Conservation (phyloP, 345 rosid species). For the Moringa oleifera region DNA sequence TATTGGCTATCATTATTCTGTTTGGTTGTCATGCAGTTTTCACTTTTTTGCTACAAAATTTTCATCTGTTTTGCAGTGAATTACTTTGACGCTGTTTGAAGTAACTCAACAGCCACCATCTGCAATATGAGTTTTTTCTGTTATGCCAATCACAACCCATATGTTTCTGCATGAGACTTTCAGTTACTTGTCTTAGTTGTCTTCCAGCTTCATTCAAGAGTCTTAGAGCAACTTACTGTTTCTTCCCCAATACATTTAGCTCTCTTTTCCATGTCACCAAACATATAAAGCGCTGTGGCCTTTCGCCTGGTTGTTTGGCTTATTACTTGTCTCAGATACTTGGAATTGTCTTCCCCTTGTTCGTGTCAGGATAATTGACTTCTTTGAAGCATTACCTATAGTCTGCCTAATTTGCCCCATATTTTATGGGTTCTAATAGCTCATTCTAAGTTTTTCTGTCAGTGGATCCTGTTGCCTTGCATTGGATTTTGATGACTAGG, state of each 20-base stretch:
- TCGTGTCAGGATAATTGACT: background rate
- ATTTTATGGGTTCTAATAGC: background rate
- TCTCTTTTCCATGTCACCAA: no score
- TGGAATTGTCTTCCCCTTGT: no score
- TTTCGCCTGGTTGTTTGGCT: background rate
- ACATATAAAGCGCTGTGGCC: no score
- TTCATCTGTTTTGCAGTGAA: background rate
- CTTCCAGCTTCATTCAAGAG: background rate
- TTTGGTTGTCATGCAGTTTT: constrained; percentile 1
- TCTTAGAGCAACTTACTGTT: background rate
- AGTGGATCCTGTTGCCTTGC: no score
- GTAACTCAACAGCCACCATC: no score
- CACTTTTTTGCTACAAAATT: background rate
- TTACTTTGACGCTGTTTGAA: no score
- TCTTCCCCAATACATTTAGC: no score
- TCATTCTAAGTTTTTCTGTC: no score
- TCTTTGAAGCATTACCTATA: background rate
- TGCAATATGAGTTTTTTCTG: constrained; percentile 1
- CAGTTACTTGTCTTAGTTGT: background rate
- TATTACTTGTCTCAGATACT: background rate
- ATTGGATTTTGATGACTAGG: no score
- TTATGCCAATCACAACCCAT: no score
- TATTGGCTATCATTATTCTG: constrained; percentile 19
- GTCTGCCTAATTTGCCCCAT: background rate
- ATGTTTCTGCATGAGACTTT: background rate